These are phyloP conservation scores for Chaetomiaceae sp. DNA, from an alignment of 2,329 filamentous ascomycete genomes.

Conservation along the genomic window DNA sequence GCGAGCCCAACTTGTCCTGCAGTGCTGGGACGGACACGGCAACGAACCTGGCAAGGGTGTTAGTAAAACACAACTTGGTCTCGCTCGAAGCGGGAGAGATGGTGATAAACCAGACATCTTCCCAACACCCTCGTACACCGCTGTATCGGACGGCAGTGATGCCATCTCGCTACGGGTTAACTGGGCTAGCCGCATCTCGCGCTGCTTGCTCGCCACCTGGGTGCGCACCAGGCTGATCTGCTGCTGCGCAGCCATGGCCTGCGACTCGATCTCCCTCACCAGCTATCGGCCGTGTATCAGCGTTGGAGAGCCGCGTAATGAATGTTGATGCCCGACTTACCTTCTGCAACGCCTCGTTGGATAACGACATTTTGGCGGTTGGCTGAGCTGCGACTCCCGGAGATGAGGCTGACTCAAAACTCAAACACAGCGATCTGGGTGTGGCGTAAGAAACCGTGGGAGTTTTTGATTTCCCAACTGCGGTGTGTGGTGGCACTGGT, in stretches of 20 bases:
- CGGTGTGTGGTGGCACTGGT: no score
- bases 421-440: not conserved
- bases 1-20: constrained; percentile 68
- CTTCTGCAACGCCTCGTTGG: constrained; percentile 92
- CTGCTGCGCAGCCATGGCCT: constrained; percentile 83
- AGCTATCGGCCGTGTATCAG: constrained; percentile 52
- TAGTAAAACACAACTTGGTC: not conserved
- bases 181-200: constrained; percentile 83
- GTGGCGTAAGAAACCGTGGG: not conserved
- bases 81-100: not conserved
- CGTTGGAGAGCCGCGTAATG: not conserved
- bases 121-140: constrained; percentile 89
- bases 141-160: constrained; percentile 68
- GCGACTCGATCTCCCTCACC: constrained; percentile 88
- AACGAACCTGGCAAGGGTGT: constrained; percentile 66
- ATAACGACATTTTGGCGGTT: constrained; percentile 70
- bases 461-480: not conserved
- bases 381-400: no score
- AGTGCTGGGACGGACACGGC: constrained; percentile 68
- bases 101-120: constrained; percentile 71
- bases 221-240: constrained; percentile 82
- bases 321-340: constrained; percentile 41
- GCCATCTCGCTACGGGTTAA: constrained; percentile 80
- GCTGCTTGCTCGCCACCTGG: constrained; percentile 79
- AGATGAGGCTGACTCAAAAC: not conserved